Evolutionary conservation across 2,329 filamentous ascomycete genomes (phyloP).

Genomic region (Scedosporium dehoogii): DNA sequence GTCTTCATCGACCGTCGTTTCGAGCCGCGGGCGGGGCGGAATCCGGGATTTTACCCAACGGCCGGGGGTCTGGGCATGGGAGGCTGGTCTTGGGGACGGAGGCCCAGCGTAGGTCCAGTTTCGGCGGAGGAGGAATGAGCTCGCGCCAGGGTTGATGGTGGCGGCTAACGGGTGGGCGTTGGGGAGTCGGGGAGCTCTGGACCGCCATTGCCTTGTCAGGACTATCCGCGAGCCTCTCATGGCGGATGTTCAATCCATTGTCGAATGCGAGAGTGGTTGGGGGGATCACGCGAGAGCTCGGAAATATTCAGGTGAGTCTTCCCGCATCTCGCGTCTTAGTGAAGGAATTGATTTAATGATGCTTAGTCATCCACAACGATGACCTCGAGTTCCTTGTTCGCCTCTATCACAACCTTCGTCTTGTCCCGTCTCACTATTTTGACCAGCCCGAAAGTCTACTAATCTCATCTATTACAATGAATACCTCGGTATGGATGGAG

Average conservation of each 20-base stretch:
- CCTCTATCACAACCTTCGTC: too few species aligned
- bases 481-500: too few species aligned
- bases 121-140: background rate
- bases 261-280: too few species aligned
- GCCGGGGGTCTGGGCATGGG: background rate
- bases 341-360: background rate
- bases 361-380: background rate
- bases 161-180: background rate
- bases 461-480: too few species aligned
- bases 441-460: too few species aligned
- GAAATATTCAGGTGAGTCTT: background rate
- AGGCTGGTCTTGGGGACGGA: background rate
- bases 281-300: background rate
- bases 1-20: background rate
- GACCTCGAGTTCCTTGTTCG: too few species aligned
- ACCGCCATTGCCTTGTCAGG: constrained; percentile 25
- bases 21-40: background rate
- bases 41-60: background rate
- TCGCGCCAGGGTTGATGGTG: background rate
- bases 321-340: background rate
- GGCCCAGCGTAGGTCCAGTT: background rate
- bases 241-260: constrained; percentile 4
- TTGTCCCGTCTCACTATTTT: too few species aligned
- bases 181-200: background rate
- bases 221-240: constrained; percentile 15